Conservation (phyloP, 2,329 filamentous ascomycete genomes). For the Calonectria fujianensis region DNA sequence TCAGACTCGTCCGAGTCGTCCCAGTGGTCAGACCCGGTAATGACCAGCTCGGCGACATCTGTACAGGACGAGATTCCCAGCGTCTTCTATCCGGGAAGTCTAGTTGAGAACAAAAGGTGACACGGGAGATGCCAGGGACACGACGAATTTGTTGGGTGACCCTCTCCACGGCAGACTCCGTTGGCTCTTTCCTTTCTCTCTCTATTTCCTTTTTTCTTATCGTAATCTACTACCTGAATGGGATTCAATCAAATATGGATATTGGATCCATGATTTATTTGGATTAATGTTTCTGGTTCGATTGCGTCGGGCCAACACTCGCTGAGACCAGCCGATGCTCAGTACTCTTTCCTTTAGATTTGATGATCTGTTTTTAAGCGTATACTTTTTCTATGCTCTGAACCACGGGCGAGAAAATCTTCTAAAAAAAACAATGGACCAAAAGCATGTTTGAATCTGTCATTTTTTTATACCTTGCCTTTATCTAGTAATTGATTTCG, state of each 20-base stretch:
- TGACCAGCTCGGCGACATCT: slow-evolving; percentile 30
- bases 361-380: not conserved
- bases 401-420: not conserved
- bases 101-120: not conserved
- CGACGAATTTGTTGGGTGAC: not conserved
- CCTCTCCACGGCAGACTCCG: not conserved
- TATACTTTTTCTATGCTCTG: not conserved
- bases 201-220: not conserved
- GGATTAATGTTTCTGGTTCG: not conserved
- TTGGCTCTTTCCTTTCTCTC: not conserved
- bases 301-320: not conserved
- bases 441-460: not conserved
- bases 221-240: not conserved
- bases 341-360: not conserved
- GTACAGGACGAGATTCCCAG: slow-evolving; percentile 29
- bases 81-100: not conserved
- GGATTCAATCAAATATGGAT: not conserved
- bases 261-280: not conserved
- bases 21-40: slow-evolving; percentile 18
- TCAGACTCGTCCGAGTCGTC: slow-evolving; percentile 16
- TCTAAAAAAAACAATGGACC: not conserved
- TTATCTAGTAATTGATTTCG: not conserved
- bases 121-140: not conserved
- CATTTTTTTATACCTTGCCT: not conserved
- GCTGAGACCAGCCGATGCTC: not conserved